Conservation (phyloP, 208 protist species). For the Acanthamoeba healyi region DNA sequence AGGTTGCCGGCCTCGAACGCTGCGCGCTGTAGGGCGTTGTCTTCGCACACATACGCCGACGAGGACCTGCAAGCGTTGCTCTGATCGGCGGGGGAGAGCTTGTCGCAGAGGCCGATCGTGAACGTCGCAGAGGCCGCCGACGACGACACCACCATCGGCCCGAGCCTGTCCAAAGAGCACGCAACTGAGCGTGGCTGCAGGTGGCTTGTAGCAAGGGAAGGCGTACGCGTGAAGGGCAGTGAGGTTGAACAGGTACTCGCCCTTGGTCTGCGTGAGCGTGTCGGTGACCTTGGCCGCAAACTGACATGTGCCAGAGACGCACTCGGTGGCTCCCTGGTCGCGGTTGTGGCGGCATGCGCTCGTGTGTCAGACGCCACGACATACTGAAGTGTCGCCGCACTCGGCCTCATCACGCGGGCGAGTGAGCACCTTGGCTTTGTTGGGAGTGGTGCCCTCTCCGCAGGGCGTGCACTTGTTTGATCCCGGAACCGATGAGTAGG, state of each 20-base stretch:
- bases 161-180: neutral
- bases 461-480: neutral
- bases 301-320: neutral
- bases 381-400: too few species aligned
- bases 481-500: neutral
- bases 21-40: neutral
- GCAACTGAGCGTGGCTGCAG: neutral
- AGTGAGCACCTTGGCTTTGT: conserved; percentile 16
- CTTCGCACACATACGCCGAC: conserved; percentile 56
- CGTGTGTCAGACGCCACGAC: too few species aligned
- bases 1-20: conserved; percentile 63
- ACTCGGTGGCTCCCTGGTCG: conserved; percentile 16
- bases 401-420: too few species aligned
- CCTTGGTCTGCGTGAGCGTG: neutral
- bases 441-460: conserved; percentile 45
- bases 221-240: neutral
- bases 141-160: neutral
- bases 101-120: conserved; percentile 44
- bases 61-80: neutral
- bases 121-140: neutral
- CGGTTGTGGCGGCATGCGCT: too few species aligned
- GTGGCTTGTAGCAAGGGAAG: too few species aligned
- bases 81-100: neutral
- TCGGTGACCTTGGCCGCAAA: neutral
- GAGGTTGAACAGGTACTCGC: conserved; percentile 62